Evolutionary conservation across 805 yeast genomes (phyloP).

Genomic region (Maudiozyma pseudohumilis): DNA sequence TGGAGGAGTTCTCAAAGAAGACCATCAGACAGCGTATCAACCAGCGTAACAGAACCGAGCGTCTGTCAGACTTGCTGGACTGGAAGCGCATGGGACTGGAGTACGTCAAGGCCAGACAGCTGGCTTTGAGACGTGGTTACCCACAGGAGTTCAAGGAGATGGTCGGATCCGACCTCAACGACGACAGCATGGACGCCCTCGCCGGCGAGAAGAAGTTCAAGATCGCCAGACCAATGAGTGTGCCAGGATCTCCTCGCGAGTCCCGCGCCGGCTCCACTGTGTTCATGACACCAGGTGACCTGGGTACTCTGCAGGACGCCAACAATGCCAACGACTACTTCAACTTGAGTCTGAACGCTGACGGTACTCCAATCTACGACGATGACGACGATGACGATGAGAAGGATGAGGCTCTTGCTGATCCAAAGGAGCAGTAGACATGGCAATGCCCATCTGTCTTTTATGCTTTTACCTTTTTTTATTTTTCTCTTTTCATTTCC

Average conservation of each 20-base stretch:
- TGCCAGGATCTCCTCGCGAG: slow-evolving; percentile 90
- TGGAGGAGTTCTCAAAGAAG: slow-evolving; percentile 82
- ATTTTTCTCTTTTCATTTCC: too few relatives aligned
- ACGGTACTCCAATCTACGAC: slow-evolving; percentile 33
- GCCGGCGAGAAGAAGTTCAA: slow-evolving; percentile 43
- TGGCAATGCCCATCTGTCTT: too few relatives aligned
- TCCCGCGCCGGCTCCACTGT: slow-evolving; percentile 33
- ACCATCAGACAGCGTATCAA: slow-evolving; percentile 95
- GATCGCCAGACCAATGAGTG: slow-evolving; percentile 84
- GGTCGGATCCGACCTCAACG: slow-evolving; percentile 26
- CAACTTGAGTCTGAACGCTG: slow-evolving; percentile 27
- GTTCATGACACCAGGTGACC: slow-evolving; percentile 96
- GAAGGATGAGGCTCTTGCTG: not conserved
- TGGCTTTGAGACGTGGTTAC: slow-evolving; percentile 87
- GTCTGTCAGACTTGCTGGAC: slow-evolving; percentile 84
- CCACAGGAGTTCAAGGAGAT: slow-evolving; percentile 61
- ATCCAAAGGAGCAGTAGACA: too few relatives aligned
- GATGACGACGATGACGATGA: slow-evolving; percentile 27
- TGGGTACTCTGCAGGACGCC: slow-evolving; percentile 92
- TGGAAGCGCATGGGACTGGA: slow-evolving; percentile 99
- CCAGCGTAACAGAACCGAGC: slow-evolving; percentile 93
- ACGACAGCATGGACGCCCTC: slow-evolving; percentile 22
- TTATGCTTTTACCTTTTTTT: too few relatives aligned
- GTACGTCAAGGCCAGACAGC: slow-evolving; percentile 86
- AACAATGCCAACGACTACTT: slow-evolving; percentile 73